These are phyloP conservation scores for Aechmea fasciata DNA, from an alignment of 176 grass and related monocot species.

Conservation along the genomic window DNA sequence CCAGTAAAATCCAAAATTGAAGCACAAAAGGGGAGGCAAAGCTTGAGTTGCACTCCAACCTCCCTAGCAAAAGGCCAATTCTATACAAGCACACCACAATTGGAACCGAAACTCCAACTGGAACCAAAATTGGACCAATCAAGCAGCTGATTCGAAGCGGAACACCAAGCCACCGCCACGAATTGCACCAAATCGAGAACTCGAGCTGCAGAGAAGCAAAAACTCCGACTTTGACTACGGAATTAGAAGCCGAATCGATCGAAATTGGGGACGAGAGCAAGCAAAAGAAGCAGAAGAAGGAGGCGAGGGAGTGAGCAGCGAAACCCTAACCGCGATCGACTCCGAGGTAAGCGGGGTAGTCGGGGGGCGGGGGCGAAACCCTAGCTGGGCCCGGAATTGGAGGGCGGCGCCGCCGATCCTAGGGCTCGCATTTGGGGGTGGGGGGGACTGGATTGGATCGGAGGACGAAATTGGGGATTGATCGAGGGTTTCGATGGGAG, in stretches of 20 bases:
- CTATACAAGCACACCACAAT: background rate
- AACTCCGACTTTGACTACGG: background rate
- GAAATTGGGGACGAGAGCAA: conserved; percentile 6
- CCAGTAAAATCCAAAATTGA: background rate
- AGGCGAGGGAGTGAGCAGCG: background rate
- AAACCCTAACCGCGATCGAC: background rate
- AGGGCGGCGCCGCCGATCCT: background rate
- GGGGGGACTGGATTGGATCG: no score
- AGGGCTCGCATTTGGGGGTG: no score
- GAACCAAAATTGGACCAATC: conserved; percentile 4
- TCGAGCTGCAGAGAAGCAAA: conserved; percentile 5
- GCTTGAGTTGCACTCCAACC: background rate
- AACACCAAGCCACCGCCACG: background rate
- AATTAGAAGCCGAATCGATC: background rate
- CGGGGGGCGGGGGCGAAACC: conserved; percentile 11
- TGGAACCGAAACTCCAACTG: background rate
- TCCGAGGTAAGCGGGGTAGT: background rate
- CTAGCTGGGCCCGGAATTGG: conserved; percentile 3
- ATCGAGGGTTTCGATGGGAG: no score
- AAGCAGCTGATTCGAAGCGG: conserved; percentile 2
- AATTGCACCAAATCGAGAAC: conserved; percentile 25
- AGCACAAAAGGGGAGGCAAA: background rate
- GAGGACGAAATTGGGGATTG: no score
- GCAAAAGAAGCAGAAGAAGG: conserved; percentile 4
- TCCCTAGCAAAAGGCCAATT: background rate